These are phyloP conservation scores for Bidens hawaiensis DNA, from an alignment of 140 eudicot genomes.

Conservation along the genomic window DNA sequence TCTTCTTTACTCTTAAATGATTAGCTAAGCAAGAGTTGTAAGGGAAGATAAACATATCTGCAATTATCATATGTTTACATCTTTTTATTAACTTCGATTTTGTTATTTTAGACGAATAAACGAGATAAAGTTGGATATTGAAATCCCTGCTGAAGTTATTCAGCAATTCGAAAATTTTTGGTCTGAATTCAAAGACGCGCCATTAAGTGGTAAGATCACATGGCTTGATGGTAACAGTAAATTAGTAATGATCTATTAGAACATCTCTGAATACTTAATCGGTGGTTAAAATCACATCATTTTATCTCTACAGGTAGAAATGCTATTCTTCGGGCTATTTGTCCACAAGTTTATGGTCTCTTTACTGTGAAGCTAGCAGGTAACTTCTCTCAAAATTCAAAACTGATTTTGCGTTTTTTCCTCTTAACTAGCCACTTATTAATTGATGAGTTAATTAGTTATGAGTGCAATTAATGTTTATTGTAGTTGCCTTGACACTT, in stretches of 20 bases:
- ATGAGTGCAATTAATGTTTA: constrained; percentile 13
- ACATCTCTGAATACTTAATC: not conserved
- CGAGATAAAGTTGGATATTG: constrained; percentile 68
- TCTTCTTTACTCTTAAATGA: constrained; percentile 4
- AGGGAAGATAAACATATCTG: constrained; percentile 2
- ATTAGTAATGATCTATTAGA: constrained; percentile 1
- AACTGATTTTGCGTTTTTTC: not conserved
- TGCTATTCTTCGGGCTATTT: constrained; percentile 85
- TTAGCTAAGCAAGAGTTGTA: no score
- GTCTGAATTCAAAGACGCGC: constrained; percentile 68
- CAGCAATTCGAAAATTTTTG: constrained; percentile 63
- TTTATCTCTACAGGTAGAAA: constrained; percentile 56
- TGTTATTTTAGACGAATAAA: constrained; percentile 60
- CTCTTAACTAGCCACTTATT: not conserved
- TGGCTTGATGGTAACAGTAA: constrained; percentile 4
- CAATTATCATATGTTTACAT: not conserved
- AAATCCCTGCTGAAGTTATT: constrained; percentile 69
- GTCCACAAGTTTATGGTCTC: constrained; percentile 95
- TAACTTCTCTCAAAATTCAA: constrained; percentile 18
- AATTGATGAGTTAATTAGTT: not conserved
- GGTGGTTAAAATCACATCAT: not conserved
- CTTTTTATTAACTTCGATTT: not conserved
- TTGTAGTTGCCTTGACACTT: constrained; percentile 81
- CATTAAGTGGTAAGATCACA: constrained; percentile 59
- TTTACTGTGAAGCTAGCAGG: constrained; percentile 98